phyloP scores from a whole-genome alignment of 768 basidiomycete genomes.

The Ramaria rubella region DNA sequence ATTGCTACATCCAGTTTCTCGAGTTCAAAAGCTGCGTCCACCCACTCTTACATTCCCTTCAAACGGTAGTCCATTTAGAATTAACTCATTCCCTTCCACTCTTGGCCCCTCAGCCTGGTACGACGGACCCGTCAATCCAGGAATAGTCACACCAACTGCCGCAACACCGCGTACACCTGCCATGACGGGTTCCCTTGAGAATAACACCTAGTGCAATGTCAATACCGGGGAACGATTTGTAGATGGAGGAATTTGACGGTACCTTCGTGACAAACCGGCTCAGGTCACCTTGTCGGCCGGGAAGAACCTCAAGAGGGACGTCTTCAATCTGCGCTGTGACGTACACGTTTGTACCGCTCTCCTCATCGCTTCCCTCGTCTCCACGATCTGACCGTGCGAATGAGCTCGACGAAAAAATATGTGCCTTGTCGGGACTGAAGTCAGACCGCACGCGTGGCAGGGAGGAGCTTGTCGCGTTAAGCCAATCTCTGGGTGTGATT shows the following conservation, averaged over 20 bases:
- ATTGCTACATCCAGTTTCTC: too few relatives aligned
- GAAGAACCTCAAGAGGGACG: slow-evolving; percentile 70
- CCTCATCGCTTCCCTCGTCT: slow-evolving; percentile 35
- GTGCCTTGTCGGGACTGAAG: neutral
- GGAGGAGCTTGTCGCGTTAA: slow-evolving; percentile 33
- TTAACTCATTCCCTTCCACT: slow-evolving; percentile 35
- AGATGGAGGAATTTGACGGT: neutral
- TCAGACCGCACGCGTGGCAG: neutral
- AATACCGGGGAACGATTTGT: slow-evolving; percentile 3
- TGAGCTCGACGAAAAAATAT: too few relatives aligned
- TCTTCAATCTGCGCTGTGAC: slow-evolving; percentile 64
- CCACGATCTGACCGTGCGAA: slow-evolving; percentile 26
- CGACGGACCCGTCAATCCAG: slow-evolving; percentile 48
- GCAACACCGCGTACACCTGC: slow-evolving; percentile 64
- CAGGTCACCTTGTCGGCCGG: slow-evolving; percentile 71
- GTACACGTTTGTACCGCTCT: slow-evolving; percentile 43
- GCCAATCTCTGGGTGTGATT: slow-evolving; percentile 66
- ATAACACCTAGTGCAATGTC: slow-evolving; percentile 53
- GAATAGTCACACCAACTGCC: slow-evolving; percentile 50
- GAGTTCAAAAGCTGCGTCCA: neutral
- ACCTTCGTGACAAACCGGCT: slow-evolving; percentile 76
- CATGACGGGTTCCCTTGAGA: slow-evolving; percentile 53
- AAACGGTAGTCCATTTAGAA: slow-evolving; percentile 59
- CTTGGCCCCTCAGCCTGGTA: neutral
- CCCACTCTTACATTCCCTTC: slow-evolving; percentile 59